phyloP scores from a whole-genome alignment of 2,329 filamentous ascomycete species.

The Setomelanomma holmii region DNA sequence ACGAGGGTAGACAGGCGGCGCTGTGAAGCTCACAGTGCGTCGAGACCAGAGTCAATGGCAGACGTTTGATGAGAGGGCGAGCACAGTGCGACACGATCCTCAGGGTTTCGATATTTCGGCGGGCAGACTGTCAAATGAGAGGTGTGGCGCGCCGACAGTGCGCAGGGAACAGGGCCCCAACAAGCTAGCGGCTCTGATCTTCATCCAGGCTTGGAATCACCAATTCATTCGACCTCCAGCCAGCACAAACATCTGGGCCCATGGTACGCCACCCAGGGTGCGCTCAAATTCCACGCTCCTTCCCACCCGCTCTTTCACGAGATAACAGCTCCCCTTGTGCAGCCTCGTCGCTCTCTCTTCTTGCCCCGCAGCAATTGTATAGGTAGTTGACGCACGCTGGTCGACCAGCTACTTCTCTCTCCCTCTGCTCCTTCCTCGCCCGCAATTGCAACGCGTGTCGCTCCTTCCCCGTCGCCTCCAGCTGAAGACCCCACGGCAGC shows the following conservation, averaged over 20 bases:
- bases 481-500: not conserved
- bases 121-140: conserved; percentile 5
- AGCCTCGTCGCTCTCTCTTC: conserved; percentile 11
- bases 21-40: conserved; percentile 1
- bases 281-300: conserved; percentile 17
- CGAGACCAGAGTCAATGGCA: conserved; percentile 2
- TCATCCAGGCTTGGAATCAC: conserved; percentile 17
- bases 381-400: conserved; percentile 24
- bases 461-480: conserved; percentile 1
- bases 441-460: not conserved
- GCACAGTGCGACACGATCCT: conserved; percentile 6
- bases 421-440: conserved; percentile 20
- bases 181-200: conserved; percentile 15
- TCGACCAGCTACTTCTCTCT: conserved; percentile 18
- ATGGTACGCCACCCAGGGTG: conserved; percentile 11
- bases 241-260: conserved; percentile 23
- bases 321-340: conserved; percentile 5
- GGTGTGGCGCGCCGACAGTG: not conserved
- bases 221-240: conserved; percentile 12
- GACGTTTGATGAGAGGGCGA: conserved; percentile 8
- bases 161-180: conserved; percentile 11
- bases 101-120: not conserved
- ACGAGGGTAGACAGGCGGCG: not conserved
- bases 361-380: conserved; percentile 13
- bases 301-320: conserved; percentile 13